Evolutionary conservation across 1,284 basidiomycete genomes (phyloP), one percentile per base, ranked within the genome.

Genomic region (Hemileia vastatrix): DNA sequence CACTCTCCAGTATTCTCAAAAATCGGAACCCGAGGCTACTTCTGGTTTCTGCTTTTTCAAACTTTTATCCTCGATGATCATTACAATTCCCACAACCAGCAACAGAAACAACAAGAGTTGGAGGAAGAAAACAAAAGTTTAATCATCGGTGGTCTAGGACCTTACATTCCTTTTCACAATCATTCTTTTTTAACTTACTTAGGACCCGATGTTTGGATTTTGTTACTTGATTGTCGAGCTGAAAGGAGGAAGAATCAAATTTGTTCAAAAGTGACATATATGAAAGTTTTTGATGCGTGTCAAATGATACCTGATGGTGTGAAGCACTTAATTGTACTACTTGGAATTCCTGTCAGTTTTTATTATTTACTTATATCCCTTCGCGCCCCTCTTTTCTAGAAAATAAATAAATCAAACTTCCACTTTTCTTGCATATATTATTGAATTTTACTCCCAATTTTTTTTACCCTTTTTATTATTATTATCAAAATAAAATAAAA

Each of bases 31-130:
- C 80, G 88, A 68, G 88, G 86, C 18, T 93, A 91, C 77, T 93
- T 93, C 76, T 92, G 87, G 79, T 96, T 84, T 78, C 79, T 94
- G 18, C 78, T 95, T 0, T 95, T 96, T 80, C 92, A 95, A 71
- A 87, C 89, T 67, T 94, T 94, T 76, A 83, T 66, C 45, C 65
- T 71, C 67, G 77, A 85, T 65, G 82, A 82, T 3, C 65, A 87
- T 15, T 79, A 84, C 63, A 84, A 85, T 64, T 73, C 65, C 76
- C 80, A 65, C 76, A 82, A 63, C 72, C 77, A 67, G 0, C 89
- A n/a, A n/a, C n/a, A n/a, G n/a, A n/a, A n/a, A n/a, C n/a, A n/a
- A 92, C 72, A 79, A 82, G 4, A 83, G 84, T 73, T 83, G 83
- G 68, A 87, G 85, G 6, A 72, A 86, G 59, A 45, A 6, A 40